These are phyloP conservation scores for Lecanoromycetidae sp. DNA, from an alignment of 2,329 filamentous ascomycete species.

Conservation along the genomic window DNA sequence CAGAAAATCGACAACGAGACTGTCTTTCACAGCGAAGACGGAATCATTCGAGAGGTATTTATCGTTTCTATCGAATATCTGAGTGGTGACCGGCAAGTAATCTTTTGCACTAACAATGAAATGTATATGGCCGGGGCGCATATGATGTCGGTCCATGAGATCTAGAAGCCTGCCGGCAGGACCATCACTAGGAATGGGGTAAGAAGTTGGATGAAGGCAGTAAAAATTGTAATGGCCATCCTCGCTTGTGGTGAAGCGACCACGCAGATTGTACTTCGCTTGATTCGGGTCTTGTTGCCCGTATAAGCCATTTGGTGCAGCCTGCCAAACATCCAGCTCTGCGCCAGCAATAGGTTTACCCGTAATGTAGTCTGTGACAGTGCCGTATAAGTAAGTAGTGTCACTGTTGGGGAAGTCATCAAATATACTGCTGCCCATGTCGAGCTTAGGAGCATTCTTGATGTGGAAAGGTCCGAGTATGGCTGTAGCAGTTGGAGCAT, in stretches of 20 bases:
- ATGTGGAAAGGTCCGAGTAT: constrained; percentile 82
- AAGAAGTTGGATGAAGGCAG: constrained; percentile 48
- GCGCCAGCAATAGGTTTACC: constrained; percentile 54
- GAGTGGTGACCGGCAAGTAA: constrained; percentile 60
- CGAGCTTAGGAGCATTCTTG: constrained; percentile 54
- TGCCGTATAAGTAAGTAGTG: constrained; percentile 56
- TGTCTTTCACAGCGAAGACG: constrained; percentile 49
- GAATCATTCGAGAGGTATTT: constrained; percentile 49
- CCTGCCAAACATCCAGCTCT: constrained; percentile 45
- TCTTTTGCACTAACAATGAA: constrained; percentile 40
- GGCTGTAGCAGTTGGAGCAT: constrained; percentile 56
- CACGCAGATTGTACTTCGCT: constrained; percentile 61
- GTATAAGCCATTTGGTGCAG: constrained; percentile 35
- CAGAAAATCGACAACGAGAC: constrained; percentile 45
- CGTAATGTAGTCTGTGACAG: constrained; percentile 52
- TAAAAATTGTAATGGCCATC: constrained; percentile 53
- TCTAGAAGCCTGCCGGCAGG: constrained; percentile 47
- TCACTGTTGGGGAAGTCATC: constrained; percentile 37
- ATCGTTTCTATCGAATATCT: constrained; percentile 61
- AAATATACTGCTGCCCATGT: constrained; percentile 59
- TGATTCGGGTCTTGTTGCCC: constrained; percentile 64
- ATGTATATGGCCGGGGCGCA: constrained; percentile 53
- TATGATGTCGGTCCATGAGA: constrained; percentile 49
- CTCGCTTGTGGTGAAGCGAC: constrained; percentile 55
- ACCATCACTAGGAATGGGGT: constrained; percentile 35